phyloP scores from a whole-genome alignment of 345 rosid species.

The Crucihimalaya himalaica region DNA sequence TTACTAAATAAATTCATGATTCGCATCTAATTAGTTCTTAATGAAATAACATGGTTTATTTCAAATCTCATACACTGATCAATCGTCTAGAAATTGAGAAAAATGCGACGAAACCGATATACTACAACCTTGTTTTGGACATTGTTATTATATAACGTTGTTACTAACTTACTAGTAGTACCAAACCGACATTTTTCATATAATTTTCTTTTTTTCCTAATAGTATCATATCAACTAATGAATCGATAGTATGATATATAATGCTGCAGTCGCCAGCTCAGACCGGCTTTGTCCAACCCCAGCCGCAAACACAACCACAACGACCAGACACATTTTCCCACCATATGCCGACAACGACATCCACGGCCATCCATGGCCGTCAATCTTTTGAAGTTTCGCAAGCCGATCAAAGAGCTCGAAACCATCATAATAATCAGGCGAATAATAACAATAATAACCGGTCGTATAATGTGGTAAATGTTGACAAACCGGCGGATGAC shows the following conservation, averaged over 20 bases:
- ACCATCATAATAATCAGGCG: slow-evolving; percentile 41
- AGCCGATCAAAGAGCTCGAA: slow-evolving; percentile 51
- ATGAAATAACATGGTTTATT: neutral
- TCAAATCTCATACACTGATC: neutral
- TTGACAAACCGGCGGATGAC: slow-evolving; percentile 88
- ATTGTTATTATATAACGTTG: slow-evolving; percentile 6
- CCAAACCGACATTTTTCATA: neutral
- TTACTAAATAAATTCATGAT: neutral
- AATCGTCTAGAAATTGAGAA: neutral
- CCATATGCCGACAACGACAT: slow-evolving; percentile 45
- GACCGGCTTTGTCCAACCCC: slow-evolving; percentile 21
- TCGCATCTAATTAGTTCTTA: neutral
- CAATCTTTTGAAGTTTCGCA: slow-evolving; percentile 54
- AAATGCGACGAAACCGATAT: neutral
- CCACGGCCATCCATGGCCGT: slow-evolving; percentile 46
- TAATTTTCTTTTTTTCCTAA: neutral
- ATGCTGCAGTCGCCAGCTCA: slow-evolving; percentile 25
- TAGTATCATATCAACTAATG: neutral
- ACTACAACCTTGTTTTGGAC: neutral
- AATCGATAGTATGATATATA: neutral
- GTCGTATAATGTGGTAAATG: slow-evolving; percentile 41
- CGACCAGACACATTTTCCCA: slow-evolving; percentile 26
- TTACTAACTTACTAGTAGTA: neutral
- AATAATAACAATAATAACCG: slow-evolving; percentile 34
- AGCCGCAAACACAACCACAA: slow-evolving; percentile 31